phyloP scores from a whole-genome alignment of 805 yeast genomes.

The Grigorovia humatica region DNA sequence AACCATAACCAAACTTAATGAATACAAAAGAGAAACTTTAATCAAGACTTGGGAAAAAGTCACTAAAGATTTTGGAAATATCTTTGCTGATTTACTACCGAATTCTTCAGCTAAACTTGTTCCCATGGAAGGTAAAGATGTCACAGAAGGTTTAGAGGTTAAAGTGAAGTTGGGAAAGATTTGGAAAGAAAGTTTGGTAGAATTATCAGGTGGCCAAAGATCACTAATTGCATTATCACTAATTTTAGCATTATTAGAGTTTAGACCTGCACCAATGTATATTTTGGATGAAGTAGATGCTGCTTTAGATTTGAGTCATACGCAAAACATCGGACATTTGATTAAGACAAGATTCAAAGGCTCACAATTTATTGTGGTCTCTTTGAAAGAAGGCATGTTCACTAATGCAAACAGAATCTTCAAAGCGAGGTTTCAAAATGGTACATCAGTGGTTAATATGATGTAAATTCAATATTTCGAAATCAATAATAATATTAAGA shows the following conservation, averaged over 20 bases:
- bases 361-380: slow-evolving; percentile 92
- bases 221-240: slow-evolving; percentile 87
- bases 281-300: slow-evolving; percentile 98
- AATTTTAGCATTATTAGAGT: slow-evolving; percentile 84
- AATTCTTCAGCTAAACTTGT: slow-evolving; percentile 84
- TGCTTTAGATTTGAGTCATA: slow-evolving; percentile 91
- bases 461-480: slow-evolving; percentile 30
- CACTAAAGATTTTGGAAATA: slow-evolving; percentile 77
- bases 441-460: slow-evolving; percentile 82
- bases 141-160: slow-evolving; percentile 84
- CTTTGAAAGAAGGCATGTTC: slow-evolving; percentile 96
- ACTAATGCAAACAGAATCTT: slow-evolving; percentile 93
- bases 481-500: neutral
- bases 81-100: slow-evolving; percentile 81
- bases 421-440: slow-evolving; percentile 90
- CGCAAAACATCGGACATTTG: slow-evolving; percentile 94
- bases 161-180: slow-evolving; percentile 81
- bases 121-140: slow-evolving; percentile 68
- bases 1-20: slow-evolving; percentile 73
- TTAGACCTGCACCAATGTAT: slow-evolving; percentile 98
- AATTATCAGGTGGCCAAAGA: slow-evolving; percentile 93
- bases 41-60: slow-evolving; percentile 81
- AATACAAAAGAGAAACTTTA: slow-evolving; percentile 74
- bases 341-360: slow-evolving; percentile 93
- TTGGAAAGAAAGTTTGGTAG: slow-evolving; percentile 94